phyloP scores from a whole-genome alignment of 2,329 filamentous ascomycete species.

The Diaporthe sp. region DNA sequence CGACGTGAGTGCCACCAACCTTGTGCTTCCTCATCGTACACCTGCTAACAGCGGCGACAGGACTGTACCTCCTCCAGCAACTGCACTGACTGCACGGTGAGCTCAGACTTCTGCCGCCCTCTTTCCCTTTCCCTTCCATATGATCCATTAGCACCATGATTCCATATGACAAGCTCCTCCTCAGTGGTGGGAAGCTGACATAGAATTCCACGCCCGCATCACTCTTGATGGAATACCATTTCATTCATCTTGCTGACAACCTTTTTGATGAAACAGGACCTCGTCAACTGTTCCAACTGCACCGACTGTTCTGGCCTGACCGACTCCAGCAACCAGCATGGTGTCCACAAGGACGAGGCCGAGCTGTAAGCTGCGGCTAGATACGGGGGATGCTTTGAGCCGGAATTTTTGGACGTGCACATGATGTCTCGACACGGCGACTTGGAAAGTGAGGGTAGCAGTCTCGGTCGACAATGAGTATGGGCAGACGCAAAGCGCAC shows the following conservation, averaged over 20 bases:
- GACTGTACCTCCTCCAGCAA: conserved; percentile 27
- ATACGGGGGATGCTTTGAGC: not conserved
- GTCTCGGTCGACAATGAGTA: not conserved
- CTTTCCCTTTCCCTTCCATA: not conserved
- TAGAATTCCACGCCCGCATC: not conserved
- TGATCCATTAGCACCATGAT: not conserved
- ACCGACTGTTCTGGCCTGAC: conserved; percentile 34
- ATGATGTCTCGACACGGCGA: not conserved
- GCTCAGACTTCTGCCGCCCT: not conserved
- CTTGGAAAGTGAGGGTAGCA: not conserved
- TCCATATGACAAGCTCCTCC: not conserved
- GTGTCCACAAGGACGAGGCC: conserved; percentile 27
- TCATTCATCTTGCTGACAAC: not conserved
- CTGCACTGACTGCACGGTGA: conserved; percentile 20
- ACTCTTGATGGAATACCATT: not conserved
- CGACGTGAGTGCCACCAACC: not conserved
- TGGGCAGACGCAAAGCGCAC: not conserved
- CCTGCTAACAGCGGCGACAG: not conserved
- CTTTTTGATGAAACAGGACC: not conserved
- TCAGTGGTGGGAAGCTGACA: not conserved
- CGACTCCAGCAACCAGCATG: conserved; percentile 28
- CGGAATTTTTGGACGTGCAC: not conserved
- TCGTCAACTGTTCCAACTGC: conserved; percentile 38
- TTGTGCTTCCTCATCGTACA: not conserved
- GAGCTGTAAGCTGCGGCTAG: conserved; percentile 16